Percentiles rank a stretch among this genome's conserved stretches.
These are phyloP conservation scores for Stemphylium beticola DNA, from an alignment of 2,329 filamentous ascomycete species.

Conservation along the genomic window DNA sequence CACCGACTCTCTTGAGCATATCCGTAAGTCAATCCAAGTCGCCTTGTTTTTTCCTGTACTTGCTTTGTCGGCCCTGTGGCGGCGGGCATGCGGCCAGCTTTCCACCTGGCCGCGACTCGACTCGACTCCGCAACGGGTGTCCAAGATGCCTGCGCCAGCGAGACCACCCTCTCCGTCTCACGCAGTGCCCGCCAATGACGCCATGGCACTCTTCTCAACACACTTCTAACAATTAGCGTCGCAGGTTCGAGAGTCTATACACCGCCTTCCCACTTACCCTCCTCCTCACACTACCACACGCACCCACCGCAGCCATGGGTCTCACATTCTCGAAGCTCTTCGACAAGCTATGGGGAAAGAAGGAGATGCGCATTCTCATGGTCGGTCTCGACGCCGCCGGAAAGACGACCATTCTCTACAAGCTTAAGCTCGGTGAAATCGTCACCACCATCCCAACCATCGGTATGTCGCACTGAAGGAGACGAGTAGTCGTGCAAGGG, in stretches of 20 bases:
- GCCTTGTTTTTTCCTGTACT: constrained; percentile 18
- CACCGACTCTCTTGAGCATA: constrained; percentile 44
- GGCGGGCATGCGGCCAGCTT: constrained; percentile 16
- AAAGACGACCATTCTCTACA: constrained; percentile 98
- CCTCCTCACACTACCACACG: constrained; percentile 32
- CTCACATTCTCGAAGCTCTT: constrained; percentile 94
- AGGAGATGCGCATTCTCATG: constrained; percentile 99
- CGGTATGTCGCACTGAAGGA: constrained; percentile 54
- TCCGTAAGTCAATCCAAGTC: constrained; percentile 41
- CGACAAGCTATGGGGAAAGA: constrained; percentile 98
- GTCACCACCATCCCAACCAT: constrained; percentile 98
- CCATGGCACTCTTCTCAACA: constrained; percentile 22
- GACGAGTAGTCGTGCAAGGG: constrained; percentile 1
- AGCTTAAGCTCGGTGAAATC: constrained; percentile 97
- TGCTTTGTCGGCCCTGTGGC: constrained; percentile 20
- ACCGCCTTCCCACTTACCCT: constrained; percentile 32
- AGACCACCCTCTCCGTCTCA: constrained; percentile 10
- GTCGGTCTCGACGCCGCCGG: constrained; percentile 95
- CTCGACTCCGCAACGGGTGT: constrained; percentile 37
- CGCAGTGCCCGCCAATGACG: constrained; percentile 16
- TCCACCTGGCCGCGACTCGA: constrained; percentile 31
- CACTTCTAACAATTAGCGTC: constrained; percentile 17
- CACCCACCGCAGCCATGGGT: constrained; percentile 76
- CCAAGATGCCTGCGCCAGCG: constrained; percentile 29
- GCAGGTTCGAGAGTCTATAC: constrained; percentile 48